Conservation (phyloP, 2,329 filamentous ascomycete genomes). For the Fusarium pseudoanthophilum region DNA sequence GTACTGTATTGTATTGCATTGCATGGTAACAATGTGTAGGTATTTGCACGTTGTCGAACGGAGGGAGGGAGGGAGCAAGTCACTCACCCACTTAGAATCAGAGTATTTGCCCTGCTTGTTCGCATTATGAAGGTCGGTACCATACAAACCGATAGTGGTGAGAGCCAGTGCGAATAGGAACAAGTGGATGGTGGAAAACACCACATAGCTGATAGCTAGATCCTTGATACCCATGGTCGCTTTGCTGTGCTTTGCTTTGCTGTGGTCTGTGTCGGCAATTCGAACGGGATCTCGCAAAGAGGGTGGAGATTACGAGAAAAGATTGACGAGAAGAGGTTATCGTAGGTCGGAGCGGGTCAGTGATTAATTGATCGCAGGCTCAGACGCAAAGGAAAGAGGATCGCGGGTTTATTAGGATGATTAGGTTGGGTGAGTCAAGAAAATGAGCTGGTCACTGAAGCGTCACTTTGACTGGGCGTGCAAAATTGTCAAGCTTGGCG, state of each 20-base stretch:
- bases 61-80: background rate
- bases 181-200: constrained; percentile 74
- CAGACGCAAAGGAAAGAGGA: background rate
- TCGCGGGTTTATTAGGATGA: background rate
- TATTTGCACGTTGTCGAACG: background rate
- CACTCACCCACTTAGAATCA: constrained; percentile 76
- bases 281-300: background rate
- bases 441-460: background rate
- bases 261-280: background rate
- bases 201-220: constrained; percentile 60
- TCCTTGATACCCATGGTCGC: constrained; percentile 57
- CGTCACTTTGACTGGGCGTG: constrained; percentile 9
- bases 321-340: constrained; percentile 14
- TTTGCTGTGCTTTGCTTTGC: background rate
- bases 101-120: constrained; percentile 59
- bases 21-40: background rate
- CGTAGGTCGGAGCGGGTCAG: constrained; percentile 3
- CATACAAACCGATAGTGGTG: constrained; percentile 82
- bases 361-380: background rate
- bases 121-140: constrained; percentile 70
- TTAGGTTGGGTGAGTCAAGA: background rate
- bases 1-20: background rate
- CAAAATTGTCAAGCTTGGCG: background rate
- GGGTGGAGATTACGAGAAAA: background rate
- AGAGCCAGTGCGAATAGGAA: constrained; percentile 81